Percentiles rank a stretch among this genome's conserved stretches.
These are phyloP conservation scores for Emericellopsis atlantica DNA, from an alignment of 2,329 filamentous ascomycete species.

Conservation along the genomic window DNA sequence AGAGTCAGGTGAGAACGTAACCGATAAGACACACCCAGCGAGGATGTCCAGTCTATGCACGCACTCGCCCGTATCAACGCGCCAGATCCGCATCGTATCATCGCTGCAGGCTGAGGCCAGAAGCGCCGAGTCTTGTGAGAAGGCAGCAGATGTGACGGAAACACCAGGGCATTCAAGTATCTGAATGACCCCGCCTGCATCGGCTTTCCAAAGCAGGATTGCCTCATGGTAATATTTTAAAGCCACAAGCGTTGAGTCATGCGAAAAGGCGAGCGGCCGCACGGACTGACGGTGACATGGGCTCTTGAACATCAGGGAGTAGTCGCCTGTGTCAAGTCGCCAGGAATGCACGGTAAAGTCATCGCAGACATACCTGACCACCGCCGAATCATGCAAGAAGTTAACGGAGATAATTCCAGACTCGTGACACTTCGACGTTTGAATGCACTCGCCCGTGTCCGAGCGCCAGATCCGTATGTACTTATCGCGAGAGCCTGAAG, in stretches of 20 bases:
- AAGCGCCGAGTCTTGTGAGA: background rate
- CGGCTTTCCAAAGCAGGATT: background rate
- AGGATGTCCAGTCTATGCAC: background rate
- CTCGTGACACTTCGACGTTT: background rate
- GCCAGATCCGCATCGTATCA: background rate
- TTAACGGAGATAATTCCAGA: background rate
- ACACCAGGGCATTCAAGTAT: slow-evolving; percentile 3
- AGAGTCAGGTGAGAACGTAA: background rate
- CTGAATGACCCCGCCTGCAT: slow-evolving; percentile 5
- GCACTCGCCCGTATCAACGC: background rate
- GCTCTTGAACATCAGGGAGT: background rate
- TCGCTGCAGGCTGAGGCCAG: background rate
- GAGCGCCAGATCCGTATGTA: background rate
- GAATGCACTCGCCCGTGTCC: background rate
- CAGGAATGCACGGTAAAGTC: background rate
- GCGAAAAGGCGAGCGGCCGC: background rate
- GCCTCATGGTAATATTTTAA: slow-evolving; percentile 1
- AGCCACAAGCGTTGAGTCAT: background rate
- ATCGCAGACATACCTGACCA: background rate
- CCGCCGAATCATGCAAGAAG: background rate
- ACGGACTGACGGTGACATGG: background rate
- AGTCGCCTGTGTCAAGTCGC: background rate
- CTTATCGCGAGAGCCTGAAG: background rate
- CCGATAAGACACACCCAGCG: no score
- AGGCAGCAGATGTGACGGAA: background rate